A percentile compares a stretch with the other conserved stretches of the same genome.
Conservation (phyloP, 2,329 filamentous ascomycete genomes). For the Botrytis byssoidea region DNA sequence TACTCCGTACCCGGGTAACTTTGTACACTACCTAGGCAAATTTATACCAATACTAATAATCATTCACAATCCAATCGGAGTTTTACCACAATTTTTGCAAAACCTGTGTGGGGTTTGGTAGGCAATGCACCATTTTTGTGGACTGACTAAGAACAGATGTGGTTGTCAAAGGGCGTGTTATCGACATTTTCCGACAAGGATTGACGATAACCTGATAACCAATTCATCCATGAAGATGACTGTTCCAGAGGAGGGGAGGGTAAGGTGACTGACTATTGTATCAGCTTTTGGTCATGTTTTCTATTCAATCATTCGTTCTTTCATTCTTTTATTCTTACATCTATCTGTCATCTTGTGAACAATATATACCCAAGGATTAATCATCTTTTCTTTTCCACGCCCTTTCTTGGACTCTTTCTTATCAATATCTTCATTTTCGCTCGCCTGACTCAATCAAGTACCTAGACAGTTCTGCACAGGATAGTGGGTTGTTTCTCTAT, state of each 20-base stretch:
- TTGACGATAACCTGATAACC: background rate
- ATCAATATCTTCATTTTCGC: background rate
- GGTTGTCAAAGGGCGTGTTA: constrained; percentile 9
- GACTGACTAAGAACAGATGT: background rate
- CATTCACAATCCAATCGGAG: background rate
- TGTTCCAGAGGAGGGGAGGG: background rate
- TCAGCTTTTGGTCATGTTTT: background rate
- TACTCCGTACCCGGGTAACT: background rate
- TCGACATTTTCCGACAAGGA: constrained; percentile 9
- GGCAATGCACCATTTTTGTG: background rate
- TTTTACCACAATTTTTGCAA: background rate
- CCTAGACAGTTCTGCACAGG: background rate
- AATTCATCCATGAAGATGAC: constrained; percentile 6
- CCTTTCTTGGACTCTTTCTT: constrained; percentile 29
- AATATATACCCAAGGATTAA: constrained; percentile 13
- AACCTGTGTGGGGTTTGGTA: background rate
- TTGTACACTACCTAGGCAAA: too few species aligned
- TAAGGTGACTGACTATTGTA: background rate
- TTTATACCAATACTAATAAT: background rate
- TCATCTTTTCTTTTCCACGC: constrained; percentile 23
- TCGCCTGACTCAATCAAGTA: background rate
- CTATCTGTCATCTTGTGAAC: background rate
- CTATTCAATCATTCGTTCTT: background rate
- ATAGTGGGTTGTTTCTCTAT: background rate
- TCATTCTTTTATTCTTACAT: background rate